These are phyloP conservation scores for Tolypocladium tundrense DNA, from an alignment of 2,329 filamentous ascomycete species.

Conservation along the genomic window DNA sequence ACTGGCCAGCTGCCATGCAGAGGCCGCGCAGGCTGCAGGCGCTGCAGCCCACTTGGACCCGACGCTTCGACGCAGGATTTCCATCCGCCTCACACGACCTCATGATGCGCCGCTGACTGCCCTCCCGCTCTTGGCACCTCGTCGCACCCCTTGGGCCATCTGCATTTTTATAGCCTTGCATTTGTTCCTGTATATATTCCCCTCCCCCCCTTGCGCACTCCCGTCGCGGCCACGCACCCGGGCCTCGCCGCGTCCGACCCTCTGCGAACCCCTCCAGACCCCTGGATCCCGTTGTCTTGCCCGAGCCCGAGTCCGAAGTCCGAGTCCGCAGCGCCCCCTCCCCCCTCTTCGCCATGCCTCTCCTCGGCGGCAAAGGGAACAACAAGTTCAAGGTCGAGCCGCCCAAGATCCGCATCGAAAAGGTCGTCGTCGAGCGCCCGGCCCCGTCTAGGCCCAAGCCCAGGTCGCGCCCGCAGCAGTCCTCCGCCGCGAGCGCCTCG, in stretches of 20 bases:
- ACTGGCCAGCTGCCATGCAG: neutral
- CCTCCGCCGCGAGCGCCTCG: slow-evolving; percentile 5
- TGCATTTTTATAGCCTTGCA: neutral
- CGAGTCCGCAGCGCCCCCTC: neutral
- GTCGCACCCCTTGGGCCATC: neutral
- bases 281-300: neutral
- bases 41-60: neutral
- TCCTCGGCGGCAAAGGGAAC: slow-evolving; percentile 28
- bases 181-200: neutral
- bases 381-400: slow-evolving; percentile 42
- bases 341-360: slow-evolving; percentile 20
- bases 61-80: neutral
- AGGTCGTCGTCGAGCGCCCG: slow-evolving; percentile 33
- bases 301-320: neutral
- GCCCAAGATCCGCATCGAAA: slow-evolving; percentile 41
- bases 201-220: neutral
- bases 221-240: neutral
- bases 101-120: neutral
- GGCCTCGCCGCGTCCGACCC: neutral
- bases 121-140: neutral
- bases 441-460: slow-evolving; percentile 22
- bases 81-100: neutral
- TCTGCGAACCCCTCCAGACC: neutral
- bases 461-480: slow-evolving; percentile 17
- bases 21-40: neutral